Base-by-base conservation (phyloP, 345 rosid species). In the Noccaea bulbosa region DNA sequence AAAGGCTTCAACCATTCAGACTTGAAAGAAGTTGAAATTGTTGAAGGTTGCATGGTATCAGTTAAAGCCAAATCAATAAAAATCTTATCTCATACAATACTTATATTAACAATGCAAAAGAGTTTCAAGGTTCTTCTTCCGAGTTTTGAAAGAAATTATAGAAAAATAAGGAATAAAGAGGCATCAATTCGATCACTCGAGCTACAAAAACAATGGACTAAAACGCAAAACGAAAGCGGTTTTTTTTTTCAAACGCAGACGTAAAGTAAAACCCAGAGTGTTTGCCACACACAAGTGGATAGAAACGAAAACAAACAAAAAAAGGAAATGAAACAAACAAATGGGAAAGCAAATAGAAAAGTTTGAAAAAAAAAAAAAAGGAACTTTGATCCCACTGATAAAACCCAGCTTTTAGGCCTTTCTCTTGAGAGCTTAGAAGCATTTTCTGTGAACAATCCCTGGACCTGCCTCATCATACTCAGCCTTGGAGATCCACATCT, bases 401-500 rank as follows among this genome's bases (percentile, higher is more conserved):
- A 73, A 67, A 44, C 57, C 63, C 73, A 61, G 41, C 69, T 38
- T 35, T 50, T 22, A 2, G 30, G 69, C 73, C 41, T 51, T 67
- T 24, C n/a, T 47, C 56, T 62, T 53, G 44, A 47, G 44, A 68
- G 66, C 79, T 75, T 75, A 75, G 79, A 75, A 75, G 48, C 79
- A 75, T 69, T 75, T 75, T 75, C 79, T 69, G 74, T 75, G 79
- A 14, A 75, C 79, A 55, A 75, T 75, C 27, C 79, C 79, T 75
- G 79, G 79, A 62, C 79, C 79, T 54, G 79, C 79, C 70, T 75
- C 79, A 5, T 75, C 79, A 15, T 75, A 75, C 71, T 75, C 79
- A 32, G 79, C 75, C 79, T 75, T 75, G 65, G 79, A 75, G 75
- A 75, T 75, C 79, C 79, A 75, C 79, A 75, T 75, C 79, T 75